Conservation (phyloP, 2,329 filamentous ascomycete genomes). For the Zelopaecilomyces penicillatus region DNA sequence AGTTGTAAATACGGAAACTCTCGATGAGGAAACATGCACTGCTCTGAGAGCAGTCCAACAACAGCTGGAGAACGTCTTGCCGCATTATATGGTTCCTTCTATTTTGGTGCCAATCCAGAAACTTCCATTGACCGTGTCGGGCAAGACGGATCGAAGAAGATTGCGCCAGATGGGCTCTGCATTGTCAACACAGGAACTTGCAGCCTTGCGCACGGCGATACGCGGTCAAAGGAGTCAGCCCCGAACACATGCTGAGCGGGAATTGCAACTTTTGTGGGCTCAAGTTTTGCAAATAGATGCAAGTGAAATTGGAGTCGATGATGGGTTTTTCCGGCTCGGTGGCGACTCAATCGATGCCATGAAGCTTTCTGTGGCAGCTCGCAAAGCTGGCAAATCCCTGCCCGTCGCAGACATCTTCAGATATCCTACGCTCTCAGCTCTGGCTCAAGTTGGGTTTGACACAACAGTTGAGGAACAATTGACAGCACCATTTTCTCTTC, state of each 20-base stretch:
- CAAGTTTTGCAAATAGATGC: not conserved
- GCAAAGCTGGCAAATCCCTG: not conserved
- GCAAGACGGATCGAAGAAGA: not conserved
- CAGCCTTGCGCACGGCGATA: not conserved
- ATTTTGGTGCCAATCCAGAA: not conserved
- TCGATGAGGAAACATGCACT: not conserved
- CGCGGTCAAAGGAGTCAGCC: not conserved
- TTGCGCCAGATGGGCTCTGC: not conserved
- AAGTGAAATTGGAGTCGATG: conserved; percentile 18
- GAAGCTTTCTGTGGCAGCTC: not conserved
- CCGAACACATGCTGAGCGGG: not conserved
- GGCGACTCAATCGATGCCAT: conserved; percentile 3
- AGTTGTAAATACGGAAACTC: not conserved
- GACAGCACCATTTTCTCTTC: conserved; percentile 6
- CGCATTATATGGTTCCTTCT: conserved; percentile 1
- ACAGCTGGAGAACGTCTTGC: not conserved
- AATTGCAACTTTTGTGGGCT: not conserved
- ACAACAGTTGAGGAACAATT: not conserved
- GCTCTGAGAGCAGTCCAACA: not conserved
- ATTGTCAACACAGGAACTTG: not conserved
- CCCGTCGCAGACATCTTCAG: conserved; percentile 1
- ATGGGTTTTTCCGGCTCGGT: not conserved
- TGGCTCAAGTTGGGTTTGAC: not conserved
- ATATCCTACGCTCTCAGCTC: not conserved
- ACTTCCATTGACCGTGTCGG: not conserved